Evolutionary conservation across 345 rosid species (phyloP), one percentile per base, ranked within the genome.

Genomic region (Corchorus capsularis): DNA sequence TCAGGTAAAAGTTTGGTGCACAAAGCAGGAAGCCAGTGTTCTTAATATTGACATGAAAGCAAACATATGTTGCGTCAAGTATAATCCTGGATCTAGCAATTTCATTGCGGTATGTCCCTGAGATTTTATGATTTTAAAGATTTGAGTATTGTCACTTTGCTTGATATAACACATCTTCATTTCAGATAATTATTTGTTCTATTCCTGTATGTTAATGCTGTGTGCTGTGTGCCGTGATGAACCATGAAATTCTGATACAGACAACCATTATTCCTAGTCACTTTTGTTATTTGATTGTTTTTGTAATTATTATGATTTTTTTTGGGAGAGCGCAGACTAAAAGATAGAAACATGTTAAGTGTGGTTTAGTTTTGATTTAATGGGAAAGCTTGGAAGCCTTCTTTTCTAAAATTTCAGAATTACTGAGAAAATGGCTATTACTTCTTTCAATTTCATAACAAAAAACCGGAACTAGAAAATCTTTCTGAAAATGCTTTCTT

Each of bases 1-100:
- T 68, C 89, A 96, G 99, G 99, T 92, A 50, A 96, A 96, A 86
- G 97, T 96, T 82, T 96, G 98, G 99, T 92, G 99, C 91, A 94
- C 93, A 46, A 91, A 82, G 69, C 95, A 91, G 85, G 99, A 96
- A 86, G 94, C 96, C 62, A 96, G 99, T 46, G 97, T 92, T 81
- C 86, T 88, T 45, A 92, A 96, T 82, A 96, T 96, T 63, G 98
- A 96, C 87, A 90, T 96, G 99, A 96, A 94, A 83, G 98, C 99
- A 52, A 96, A 94, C 79, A 96, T 96, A 81, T 96, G 99, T 67
- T 93, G 98, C 61, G 99, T 96, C 81, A 96, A 96, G 86, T 96
- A 88, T 80, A 96, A 96, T 86, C 99, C 99, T 72, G 98, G 97
- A 84, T 92, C 94, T 77, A 87, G 98, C 95, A 86, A 93, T 82